Evolutionary conservation across 164 flowering plant species (phyloP), one percentile per base, ranked within the genome.

Genomic region (Vitis rotundifolia): DNA sequence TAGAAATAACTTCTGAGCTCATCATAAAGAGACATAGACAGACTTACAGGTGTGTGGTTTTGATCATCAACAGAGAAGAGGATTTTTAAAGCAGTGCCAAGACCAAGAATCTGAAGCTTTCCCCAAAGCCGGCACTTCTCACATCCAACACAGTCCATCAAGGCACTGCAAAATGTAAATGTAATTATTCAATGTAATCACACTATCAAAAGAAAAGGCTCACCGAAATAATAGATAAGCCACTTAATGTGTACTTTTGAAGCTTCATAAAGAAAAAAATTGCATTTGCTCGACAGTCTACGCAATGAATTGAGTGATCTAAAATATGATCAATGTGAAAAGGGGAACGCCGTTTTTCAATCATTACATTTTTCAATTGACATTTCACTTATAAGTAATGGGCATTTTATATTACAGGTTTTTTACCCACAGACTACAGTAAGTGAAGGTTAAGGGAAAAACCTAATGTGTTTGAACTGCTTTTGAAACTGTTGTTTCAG

Each of bases 71-170:
- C 97, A 53, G 98, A 86, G 79, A 95, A 93, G 52, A 95, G 98
- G 75, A 91, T 93, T 71, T 95, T 93, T 70, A 95, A 76, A 48
- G 99, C 97, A 53, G 99, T 95, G 14, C 99, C 99, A 52, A 95
- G 94, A 70, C 99, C 99, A 81, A 91, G 98, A 79, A 95, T 91
- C 79, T 95, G 99, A 78, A 95, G 97, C 84, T 95, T 95, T 60
- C 99, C 99, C 99, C 99, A 95, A 18, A 95, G 91, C 13, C 99
- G 89, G 76, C 99, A 95, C 78, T 95, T 95, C 78, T 95, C 99
- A 80, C 99, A 95, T 49, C 97, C 97, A 49, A 93, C 92, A 80
- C 98, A 93, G 73, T 95, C 99, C 99, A 95, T 95, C 76, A 95
- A 60, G 9, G 97, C 94, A 79, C 98, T 94, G 86, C 77, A 76